Evolutionary conservation across 2,329 filamentous ascomycete genomes (phyloP).

Genomic region (Hyphodiscus sp.): DNA sequence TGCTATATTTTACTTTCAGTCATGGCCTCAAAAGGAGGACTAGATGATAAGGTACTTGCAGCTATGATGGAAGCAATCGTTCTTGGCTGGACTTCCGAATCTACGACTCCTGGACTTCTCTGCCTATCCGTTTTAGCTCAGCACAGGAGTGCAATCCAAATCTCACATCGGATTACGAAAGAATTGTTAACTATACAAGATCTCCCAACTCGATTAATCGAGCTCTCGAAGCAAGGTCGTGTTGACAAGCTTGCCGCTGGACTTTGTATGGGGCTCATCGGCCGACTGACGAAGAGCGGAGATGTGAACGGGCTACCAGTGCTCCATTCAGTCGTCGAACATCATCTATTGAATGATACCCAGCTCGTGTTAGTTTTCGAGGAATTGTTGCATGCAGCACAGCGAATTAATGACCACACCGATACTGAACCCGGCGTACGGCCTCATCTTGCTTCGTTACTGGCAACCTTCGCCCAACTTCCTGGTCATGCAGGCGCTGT

Average conservation of each 20-base stretch:
- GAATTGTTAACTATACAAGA: slow-evolving; percentile 58
- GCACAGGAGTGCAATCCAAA: slow-evolving; percentile 62
- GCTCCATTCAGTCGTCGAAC: slow-evolving; percentile 55
- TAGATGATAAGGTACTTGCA: slow-evolving; percentile 75
- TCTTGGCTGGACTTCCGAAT: slow-evolving; percentile 68
- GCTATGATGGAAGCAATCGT: slow-evolving; percentile 87
- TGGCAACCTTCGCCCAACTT: slow-evolving; percentile 60
- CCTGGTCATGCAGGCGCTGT: slow-evolving; percentile 52
- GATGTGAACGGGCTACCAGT: slow-evolving; percentile 50
- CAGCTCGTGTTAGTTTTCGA: slow-evolving; percentile 62
- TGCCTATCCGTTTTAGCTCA: slow-evolving; percentile 79
- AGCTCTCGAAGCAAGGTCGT: slow-evolving; percentile 57
- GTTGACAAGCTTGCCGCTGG: slow-evolving; percentile 68
- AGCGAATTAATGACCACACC: slow-evolving; percentile 48
- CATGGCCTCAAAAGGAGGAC: slow-evolving; percentile 72
- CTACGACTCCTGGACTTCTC: slow-evolving; percentile 64
- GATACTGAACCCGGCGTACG: slow-evolving; percentile 51
- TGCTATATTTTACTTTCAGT: slow-evolving; percentile 89
- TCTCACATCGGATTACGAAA: slow-evolving; percentile 65
- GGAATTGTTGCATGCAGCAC: slow-evolving; percentile 53
- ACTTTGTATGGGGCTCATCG: slow-evolving; percentile 59
- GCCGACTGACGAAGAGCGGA: slow-evolving; percentile 53
- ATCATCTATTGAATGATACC: slow-evolving; percentile 53
- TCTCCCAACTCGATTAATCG: slow-evolving; percentile 51
- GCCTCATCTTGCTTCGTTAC: slow-evolving; percentile 56